Evolutionary conservation across 2,329 filamentous ascomycete genomes (phyloP).

Genomic region (Cytospora paraplurivora): DNA sequence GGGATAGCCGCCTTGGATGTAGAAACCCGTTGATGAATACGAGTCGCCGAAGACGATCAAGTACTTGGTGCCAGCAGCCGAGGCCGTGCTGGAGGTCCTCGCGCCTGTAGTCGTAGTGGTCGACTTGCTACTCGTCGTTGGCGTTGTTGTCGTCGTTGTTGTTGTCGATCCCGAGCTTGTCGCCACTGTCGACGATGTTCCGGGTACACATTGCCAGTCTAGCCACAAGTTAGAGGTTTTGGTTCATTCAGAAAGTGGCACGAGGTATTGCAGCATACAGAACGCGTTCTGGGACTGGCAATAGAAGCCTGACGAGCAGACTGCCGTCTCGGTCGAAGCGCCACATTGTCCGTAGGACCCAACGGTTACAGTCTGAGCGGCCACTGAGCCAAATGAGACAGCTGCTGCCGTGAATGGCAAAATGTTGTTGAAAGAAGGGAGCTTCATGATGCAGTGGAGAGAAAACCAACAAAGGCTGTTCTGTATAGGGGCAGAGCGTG

Average conservation of each 20-base stretch:
- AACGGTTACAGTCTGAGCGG: constrained; percentile 1
- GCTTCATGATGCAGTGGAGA: background rate
- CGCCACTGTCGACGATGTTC: background rate
- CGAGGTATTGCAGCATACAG: background rate
- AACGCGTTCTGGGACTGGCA: constrained; percentile 20
- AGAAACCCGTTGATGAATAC: constrained; percentile 17
- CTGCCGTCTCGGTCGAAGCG: constrained; percentile 3
- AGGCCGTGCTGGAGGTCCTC: background rate
- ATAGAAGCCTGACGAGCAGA: constrained; percentile 16
- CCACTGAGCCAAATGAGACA: background rate
- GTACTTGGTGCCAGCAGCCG: constrained; percentile 8
- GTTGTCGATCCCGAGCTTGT: background rate
- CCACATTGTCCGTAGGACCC: constrained; percentile 18
- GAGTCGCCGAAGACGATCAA: constrained; percentile 20
- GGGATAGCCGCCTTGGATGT: constrained; percentile 22
- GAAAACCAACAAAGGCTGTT: too few species aligned
- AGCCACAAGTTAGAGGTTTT: background rate
- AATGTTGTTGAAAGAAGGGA: background rate
- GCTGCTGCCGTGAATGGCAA: background rate
- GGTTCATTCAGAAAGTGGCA: background rate
- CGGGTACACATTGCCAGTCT: constrained; percentile 19
- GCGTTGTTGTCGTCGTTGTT: background rate
- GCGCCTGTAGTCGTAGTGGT: background rate
- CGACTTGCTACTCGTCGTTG: background rate
- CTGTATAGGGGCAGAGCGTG: too few species aligned